Conservation (phyloP, 2,329 filamentous ascomycete species). For the Apiospora rasikravindrae region DNA sequence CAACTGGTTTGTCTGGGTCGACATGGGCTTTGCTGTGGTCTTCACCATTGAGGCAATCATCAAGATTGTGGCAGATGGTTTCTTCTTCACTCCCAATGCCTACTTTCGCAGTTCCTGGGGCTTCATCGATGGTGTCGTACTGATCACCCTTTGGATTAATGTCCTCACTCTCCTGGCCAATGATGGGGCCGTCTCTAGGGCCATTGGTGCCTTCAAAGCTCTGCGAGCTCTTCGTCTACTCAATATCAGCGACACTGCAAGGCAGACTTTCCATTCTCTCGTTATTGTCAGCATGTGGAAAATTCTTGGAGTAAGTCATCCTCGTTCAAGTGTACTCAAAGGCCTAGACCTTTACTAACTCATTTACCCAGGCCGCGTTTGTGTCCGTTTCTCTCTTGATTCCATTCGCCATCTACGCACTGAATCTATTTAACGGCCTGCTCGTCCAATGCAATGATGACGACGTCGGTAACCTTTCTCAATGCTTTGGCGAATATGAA, state of each 20-base stretch:
- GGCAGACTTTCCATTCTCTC: constrained; percentile 95
- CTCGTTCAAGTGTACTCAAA: background rate
- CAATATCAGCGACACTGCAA: constrained; percentile 94
- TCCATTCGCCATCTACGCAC: constrained; percentile 93
- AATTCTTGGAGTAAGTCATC: constrained; percentile 74
- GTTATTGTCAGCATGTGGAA: constrained; percentile 96
- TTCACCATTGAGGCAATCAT: constrained; percentile 88
- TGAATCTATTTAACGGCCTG: constrained; percentile 89
- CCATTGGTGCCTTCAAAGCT: constrained; percentile 96
- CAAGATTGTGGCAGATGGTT: constrained; percentile 91
- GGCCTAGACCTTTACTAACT: constrained; percentile 18
- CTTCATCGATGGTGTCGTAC: constrained; percentile 88
- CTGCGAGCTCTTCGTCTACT: constrained; percentile 87
- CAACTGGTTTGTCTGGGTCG: constrained; percentile 96
- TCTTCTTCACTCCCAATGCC: constrained; percentile 96
- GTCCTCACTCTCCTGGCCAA: constrained; percentile 82
- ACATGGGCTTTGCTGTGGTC: constrained; percentile 84
- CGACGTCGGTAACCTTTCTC: constrained; percentile 57
- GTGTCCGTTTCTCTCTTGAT: constrained; percentile 94
- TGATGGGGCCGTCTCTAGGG: constrained; percentile 84
- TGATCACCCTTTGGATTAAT: constrained; percentile 95
- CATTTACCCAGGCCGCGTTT: constrained; percentile 68
- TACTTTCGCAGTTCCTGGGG: constrained; percentile 98
- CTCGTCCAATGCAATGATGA: constrained; percentile 82
- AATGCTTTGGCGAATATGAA: constrained; percentile 85